A percentile compares a stretch with the other conserved stretches of the same genome.
Evolutionary conservation across 2,329 filamentous ascomycete species (phyloP).

Genomic region (Chaetomiaceae sp.): DNA sequence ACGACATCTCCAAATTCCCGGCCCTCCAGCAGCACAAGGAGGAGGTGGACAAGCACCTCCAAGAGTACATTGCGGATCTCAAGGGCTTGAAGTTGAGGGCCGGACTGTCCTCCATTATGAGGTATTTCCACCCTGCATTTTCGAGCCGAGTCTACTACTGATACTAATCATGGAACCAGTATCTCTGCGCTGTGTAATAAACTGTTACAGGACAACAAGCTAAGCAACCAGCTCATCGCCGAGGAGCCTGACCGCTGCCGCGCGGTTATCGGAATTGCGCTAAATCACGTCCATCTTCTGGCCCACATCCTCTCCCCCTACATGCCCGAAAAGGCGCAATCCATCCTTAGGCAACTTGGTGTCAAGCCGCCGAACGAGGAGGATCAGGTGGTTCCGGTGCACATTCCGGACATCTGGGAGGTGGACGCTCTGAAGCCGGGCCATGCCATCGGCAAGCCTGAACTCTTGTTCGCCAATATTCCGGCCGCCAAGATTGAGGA

Average conservation of each 20-base stretch:
- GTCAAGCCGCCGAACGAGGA: conserved; percentile 29
- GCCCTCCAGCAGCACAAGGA: conserved; percentile 50
- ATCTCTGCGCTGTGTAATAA: conserved; percentile 55
- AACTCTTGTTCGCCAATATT: conserved; percentile 77
- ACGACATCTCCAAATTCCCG: conserved; percentile 50
- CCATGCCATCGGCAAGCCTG: conserved; percentile 76
- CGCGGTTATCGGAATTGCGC: conserved; percentile 67
- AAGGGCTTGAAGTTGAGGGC: conserved; percentile 68
- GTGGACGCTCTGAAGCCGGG: conserved; percentile 61
- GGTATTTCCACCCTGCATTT: conserved; percentile 29
- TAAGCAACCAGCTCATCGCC: conserved; percentile 44
- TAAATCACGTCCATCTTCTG: conserved; percentile 80
- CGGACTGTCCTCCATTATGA: conserved; percentile 60
- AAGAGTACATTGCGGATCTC: conserved; percentile 62
- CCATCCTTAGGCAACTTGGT: conserved; percentile 74
- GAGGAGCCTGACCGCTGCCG: conserved; percentile 52
- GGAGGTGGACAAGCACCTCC: conserved; percentile 63
- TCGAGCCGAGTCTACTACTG: not conserved
- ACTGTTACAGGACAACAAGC: conserved; percentile 41
- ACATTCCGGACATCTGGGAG: conserved; percentile 64
- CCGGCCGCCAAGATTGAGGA: conserved; percentile 76
- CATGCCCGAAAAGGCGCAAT: conserved; percentile 72
- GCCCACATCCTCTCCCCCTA: conserved; percentile 77
- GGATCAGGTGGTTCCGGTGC: conserved; percentile 44
- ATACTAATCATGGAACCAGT: conserved; percentile 7